Percentiles rank a stretch among this genome's conserved stretches.
These are phyloP conservation scores for Xanthoconium separans DNA, from an alignment of 1,284 basidiomycete genomes.

Conservation along the genomic window DNA sequence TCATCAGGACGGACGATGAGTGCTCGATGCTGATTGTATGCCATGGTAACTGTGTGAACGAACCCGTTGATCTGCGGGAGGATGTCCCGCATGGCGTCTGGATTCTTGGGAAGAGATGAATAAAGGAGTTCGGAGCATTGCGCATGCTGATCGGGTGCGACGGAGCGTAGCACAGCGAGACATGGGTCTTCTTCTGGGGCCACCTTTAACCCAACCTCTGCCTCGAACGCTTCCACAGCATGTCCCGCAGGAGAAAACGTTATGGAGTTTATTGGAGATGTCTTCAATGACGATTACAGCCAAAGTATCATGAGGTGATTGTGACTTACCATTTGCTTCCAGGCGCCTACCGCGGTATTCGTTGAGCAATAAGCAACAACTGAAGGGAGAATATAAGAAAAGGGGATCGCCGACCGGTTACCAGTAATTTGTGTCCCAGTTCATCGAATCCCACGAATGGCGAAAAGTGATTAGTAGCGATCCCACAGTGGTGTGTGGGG, in stretches of 20 bases:
- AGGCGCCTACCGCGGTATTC: background rate
- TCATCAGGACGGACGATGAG: background rate
- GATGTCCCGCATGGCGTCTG: background rate
- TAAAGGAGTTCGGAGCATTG: background rate
- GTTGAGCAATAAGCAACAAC: background rate
- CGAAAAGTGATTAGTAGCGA: too few species aligned
- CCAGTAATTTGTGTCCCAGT: too few species aligned
- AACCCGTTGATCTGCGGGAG: background rate
- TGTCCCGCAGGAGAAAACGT: background rate
- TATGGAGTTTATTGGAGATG: background rate
- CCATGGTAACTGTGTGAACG: background rate
- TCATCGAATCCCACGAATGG: too few species aligned
- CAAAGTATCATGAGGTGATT: background rate
- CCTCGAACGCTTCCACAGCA: background rate
- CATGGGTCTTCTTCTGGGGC: background rate
- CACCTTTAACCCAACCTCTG: background rate
- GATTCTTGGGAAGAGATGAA: background rate
- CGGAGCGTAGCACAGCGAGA: background rate
- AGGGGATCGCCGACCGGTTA: too few species aligned
- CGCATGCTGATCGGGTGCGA: background rate
- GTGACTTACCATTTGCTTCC: background rate
- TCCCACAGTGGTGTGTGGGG: too few species aligned
- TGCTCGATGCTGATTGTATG: background rate
- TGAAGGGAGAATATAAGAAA: too few species aligned
- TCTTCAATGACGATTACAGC: background rate